Base-by-base conservation (phyloP, 2,329 filamentous ascomycete genomes). In the Bipolaris sorokiniana region DNA sequence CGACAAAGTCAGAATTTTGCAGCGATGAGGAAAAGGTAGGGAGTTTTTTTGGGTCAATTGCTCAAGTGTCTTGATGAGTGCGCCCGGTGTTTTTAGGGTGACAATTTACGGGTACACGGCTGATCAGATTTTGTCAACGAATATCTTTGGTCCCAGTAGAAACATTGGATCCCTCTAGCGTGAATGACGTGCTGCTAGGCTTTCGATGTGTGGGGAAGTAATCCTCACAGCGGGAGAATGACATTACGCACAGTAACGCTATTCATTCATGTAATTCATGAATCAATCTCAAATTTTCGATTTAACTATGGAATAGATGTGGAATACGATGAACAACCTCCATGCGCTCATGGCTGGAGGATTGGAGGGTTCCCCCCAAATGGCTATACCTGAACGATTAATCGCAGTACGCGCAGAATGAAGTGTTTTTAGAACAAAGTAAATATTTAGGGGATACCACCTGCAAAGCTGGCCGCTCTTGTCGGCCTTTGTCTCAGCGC, bases 401-500 rank as follows among this genome's bases (percentile, higher is more conserved):
- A 37, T 18, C 11, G 13, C 16, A 11, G 5, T 28, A 44, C 42
- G 28, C 40, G 18, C 26, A 42, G 18, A 22, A 44, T 7, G 5
- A 10, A 31, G 36, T n/a, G 28, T 16, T 5, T 34, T 51, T 44
- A 15, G 38, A 36, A 41, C 13, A 20, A 51, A 51, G 10, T 13
- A 18, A 18, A 46, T 37, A 20, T 7, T 50, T 44, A 34, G 26
- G 15, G 56, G 18, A 50, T 28, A 7, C 56, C 60, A 1, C 65
- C 66, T 1, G 69, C 72, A 59, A 74, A 67, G 44, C 72, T 75
- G 38, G 67, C 67, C 13, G 72, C 71, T 34, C 72, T 61, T 9
- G 51, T 46, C 28, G 62, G 69, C 49, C 63, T 66, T 42, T 54
- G 60, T 48, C 58, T 46, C 11, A 42, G 48, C 23, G 54, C 49